These are phyloP conservation scores for Capsicum rhomboideum DNA, from an alignment of 257 asterid genomes.

Conservation along the genomic window DNA sequence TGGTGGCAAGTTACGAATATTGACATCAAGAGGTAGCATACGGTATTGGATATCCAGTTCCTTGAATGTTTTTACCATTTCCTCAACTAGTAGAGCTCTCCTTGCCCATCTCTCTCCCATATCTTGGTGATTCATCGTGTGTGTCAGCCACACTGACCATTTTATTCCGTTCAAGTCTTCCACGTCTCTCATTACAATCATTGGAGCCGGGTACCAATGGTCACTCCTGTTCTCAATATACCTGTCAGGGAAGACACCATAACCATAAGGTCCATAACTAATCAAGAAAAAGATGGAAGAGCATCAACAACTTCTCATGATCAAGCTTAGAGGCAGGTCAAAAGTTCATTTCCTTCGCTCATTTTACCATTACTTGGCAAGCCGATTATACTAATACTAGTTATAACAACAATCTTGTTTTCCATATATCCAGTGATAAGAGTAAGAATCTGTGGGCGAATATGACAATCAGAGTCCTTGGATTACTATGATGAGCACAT, in stretches of 20 bases:
- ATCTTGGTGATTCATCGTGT: slow-evolving; percentile 74
- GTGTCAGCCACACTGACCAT: slow-evolving; percentile 71
- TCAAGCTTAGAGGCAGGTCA: not conserved
- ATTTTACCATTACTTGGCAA: not conserved
- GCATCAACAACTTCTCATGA: not conserved
- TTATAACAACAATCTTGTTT: not conserved
- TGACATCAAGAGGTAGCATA: slow-evolving; percentile 62
- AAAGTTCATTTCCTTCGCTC: not conserved
- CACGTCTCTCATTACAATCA: slow-evolving; percentile 68
- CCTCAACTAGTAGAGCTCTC: slow-evolving; percentile 64
- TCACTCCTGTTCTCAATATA: slow-evolving; percentile 54
- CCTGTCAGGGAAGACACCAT: slow-evolving; percentile 27
- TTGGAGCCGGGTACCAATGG: slow-evolving; percentile 71
- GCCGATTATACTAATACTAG: not conserved
- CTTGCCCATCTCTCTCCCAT: slow-evolving; percentile 87
- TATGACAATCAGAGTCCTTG: not conserved
- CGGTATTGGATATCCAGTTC: slow-evolving; percentile 83
- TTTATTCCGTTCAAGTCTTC: slow-evolving; percentile 80
- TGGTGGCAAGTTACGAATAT: slow-evolving; percentile 63
- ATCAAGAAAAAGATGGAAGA: not conserved
- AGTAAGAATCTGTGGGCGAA: not conserved
- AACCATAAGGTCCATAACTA: not conserved
- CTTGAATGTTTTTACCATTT: slow-evolving; percentile 58
- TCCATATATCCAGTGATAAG: not conserved
- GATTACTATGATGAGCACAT: not conserved